These are phyloP conservation scores for Geranomyces variabilis DNA, from an alignment of 192 early-diverging fungal genomes.

Conservation along the genomic window DNA sequence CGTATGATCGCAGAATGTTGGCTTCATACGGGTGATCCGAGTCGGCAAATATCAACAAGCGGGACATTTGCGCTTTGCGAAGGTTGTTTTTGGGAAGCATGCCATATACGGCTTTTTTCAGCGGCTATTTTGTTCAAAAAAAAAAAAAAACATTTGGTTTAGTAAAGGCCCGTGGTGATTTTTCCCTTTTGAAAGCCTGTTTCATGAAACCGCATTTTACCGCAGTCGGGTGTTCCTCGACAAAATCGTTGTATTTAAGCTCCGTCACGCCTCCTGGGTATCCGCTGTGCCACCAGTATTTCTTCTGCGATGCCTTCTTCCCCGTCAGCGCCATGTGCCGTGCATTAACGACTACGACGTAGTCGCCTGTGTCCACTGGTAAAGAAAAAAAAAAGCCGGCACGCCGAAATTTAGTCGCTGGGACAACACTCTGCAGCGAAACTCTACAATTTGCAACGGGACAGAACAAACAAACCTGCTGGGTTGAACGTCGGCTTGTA, in stretches of 20 bases:
- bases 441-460: no score
- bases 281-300: conserved; percentile 85
- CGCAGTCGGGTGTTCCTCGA: conserved; percentile 76
- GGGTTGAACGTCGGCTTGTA: conserved; percentile 94
- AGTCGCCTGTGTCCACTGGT: conserved; percentile 90
- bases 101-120: conserved; percentile 90
- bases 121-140: conserved; percentile 38
- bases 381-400: neutral
- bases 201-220: conserved; percentile 32
- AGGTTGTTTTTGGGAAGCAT: conserved; percentile 95
- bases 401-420: neutral
- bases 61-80: conserved; percentile 72
- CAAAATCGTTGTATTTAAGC: conserved; percentile 71
- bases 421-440: neutral
- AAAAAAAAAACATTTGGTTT: neutral
- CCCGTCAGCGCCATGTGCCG: conserved; percentile 77
- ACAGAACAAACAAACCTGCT: conserved; percentile 53
- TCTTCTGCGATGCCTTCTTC: conserved; percentile 82
- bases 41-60: conserved; percentile 84
- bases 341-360: conserved; percentile 95
- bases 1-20: conserved; percentile 84
- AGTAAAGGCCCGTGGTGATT: neutral
- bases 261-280: conserved; percentile 87
- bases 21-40: conserved; percentile 81
- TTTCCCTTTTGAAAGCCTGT: neutral